Evolutionary conservation across 208 protist species (phyloP), one percentile per base, ranked within the genome.

Genomic region (Angomonas deanei): DNA sequence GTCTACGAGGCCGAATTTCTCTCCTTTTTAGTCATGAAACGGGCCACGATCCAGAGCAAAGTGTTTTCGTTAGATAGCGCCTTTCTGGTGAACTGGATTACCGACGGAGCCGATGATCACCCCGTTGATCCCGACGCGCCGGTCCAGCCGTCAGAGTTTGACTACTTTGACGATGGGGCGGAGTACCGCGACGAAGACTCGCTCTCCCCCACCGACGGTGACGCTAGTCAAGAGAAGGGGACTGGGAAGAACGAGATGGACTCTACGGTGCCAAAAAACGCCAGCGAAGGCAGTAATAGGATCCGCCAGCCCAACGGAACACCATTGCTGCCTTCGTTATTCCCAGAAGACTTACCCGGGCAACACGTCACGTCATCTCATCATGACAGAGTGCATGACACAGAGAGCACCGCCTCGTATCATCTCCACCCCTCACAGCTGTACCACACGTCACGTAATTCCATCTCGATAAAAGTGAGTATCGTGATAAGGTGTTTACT

Each of bases 1-100:
- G 78, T 94, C 10, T 94, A 94, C 62, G 72, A 88, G 54, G 69
- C 84, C 17, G 73, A 81, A 2, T 94, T 86, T 50, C 62, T 94
- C 46, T 91, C 84, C 0, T 91, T 87, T 66, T 49, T 94, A 46
- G 77, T 84, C 26, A 75, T 91, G 68, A 70, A 68, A 46, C 78
- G 69, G 36, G 59, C 54, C 71, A 46, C 59, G 15, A 8, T 24
- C 8, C 55, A 47, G 31, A 76, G 61, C 32, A 64, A 21, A n/a
- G 68, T 66, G 13, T 91, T 71, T 68, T 68, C 83, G 47, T 64
- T 91, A 0, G 61, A 85, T 0, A 54, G 61, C 21, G 79, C 78
- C 17, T 60, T 32, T 11, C 82, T 78, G 15, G 86, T 91, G 10
- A 68, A 77, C 28, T 93, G 86, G 86, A 68, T 85, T 34, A 32